phyloP scores from a whole-genome alignment of 2,329 filamentous ascomycete species.

The Calonectria henricotiae region DNA sequence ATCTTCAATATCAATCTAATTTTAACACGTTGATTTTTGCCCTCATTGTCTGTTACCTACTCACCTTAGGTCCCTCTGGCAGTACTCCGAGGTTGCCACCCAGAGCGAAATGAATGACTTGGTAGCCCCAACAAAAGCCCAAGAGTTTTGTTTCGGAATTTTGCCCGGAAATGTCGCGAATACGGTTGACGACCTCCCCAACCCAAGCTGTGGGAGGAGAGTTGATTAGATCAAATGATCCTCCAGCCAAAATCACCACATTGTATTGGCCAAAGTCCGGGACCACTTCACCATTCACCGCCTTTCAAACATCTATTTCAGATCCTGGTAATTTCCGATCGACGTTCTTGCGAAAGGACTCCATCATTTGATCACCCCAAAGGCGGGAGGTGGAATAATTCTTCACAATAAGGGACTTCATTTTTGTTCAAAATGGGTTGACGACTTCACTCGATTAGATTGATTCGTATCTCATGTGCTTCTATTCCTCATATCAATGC shows the following conservation, averaged over 20 bases:
- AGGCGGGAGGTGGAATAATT: constrained; percentile 17
- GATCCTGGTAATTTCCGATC: not conserved
- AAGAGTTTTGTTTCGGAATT: not conserved
- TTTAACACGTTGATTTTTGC: not conserved
- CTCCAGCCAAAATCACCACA: constrained; percentile 32
- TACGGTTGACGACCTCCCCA: not conserved
- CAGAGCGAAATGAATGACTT: constrained; percentile 25
- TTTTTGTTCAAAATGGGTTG: not conserved
- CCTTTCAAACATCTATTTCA: constrained; percentile 17
- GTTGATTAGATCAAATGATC: constrained; percentile 27
- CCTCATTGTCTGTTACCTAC: not conserved
- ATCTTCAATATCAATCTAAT: constrained; percentile 11
- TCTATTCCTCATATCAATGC: not conserved
- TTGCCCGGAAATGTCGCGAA: not conserved
- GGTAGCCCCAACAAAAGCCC: constrained; percentile 34
- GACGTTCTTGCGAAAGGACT: constrained; percentile 7
- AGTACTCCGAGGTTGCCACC: constrained; percentile 20
- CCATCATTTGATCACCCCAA: constrained; percentile 24
- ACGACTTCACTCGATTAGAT: not conserved
- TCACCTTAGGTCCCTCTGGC: constrained; percentile 7
- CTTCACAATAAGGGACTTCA: constrained; percentile 6
- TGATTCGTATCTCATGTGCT: not conserved
- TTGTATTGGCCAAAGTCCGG: constrained; percentile 19
- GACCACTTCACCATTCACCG: not conserved
- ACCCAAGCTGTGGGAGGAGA: constrained; percentile 17